Conservation (phyloP, 805 yeast species). For the Hagleromyces aurorensis region DNA sequence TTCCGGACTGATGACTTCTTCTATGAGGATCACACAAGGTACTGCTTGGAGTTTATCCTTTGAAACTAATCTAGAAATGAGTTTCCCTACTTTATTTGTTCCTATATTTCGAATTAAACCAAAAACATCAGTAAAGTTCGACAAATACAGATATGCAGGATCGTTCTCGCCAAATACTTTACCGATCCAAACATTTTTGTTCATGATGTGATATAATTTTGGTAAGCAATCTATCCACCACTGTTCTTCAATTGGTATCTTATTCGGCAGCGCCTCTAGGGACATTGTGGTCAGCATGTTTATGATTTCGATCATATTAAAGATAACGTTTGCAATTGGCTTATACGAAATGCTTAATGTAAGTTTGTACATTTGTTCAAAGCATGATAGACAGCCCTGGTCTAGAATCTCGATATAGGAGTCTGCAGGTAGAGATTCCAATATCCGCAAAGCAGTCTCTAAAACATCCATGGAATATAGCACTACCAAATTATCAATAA, state of each 20-base stretch:
- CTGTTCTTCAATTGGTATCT: slow-evolving; percentile 3
- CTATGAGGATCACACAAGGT: slow-evolving; percentile 25
- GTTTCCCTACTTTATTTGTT: slow-evolving; percentile 16
- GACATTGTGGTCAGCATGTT: slow-evolving; percentile 33
- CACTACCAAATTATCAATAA: slow-evolving; percentile 44
- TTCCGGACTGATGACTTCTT: slow-evolving; percentile 10
- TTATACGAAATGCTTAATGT: slow-evolving; percentile 40
- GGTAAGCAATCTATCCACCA: slow-evolving; percentile 27
- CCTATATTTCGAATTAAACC: slow-evolving; percentile 27
- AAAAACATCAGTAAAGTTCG: slow-evolving; percentile 14
- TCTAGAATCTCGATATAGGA: slow-evolving; percentile 17
- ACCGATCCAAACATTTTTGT: slow-evolving; percentile 14
- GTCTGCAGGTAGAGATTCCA: slow-evolving; percentile 14
- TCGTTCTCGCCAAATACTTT: slow-evolving; percentile 5
- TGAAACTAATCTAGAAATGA: slow-evolving; percentile 18
- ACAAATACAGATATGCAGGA: slow-evolving; percentile 5
- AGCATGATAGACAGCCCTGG: slow-evolving; percentile 9
- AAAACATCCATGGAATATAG: slow-evolving; percentile 48
- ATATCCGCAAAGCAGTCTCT: slow-evolving; percentile 36
- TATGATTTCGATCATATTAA: slow-evolving; percentile 46
- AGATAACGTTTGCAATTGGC: slow-evolving; percentile 46
- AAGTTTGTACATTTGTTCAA: slow-evolving; percentile 31
- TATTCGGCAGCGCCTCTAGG: slow-evolving; percentile 1
- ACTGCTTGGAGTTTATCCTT: slow-evolving; percentile 15
- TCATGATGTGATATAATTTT: slow-evolving; percentile 19